These are phyloP conservation scores for Plectosphaerella plurivora DNA, from an alignment of 2,329 filamentous ascomycete species.

Conservation along the genomic window DNA sequence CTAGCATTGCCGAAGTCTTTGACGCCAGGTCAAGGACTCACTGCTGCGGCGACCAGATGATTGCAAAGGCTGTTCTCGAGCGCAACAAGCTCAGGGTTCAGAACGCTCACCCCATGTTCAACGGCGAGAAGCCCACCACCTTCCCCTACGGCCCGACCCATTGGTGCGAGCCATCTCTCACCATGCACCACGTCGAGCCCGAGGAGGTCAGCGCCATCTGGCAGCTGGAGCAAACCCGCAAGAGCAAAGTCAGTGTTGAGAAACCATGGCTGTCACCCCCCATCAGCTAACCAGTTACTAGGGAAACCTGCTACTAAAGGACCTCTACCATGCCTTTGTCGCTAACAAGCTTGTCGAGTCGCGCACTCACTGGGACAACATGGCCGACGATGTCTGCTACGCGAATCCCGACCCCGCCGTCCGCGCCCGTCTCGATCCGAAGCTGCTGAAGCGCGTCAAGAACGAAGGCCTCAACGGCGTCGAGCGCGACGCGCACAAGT, in stretches of 20 bases:
- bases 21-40: constrained; percentile 37
- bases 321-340: constrained; percentile 46
- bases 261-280: too few species aligned
- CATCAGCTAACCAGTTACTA: not conserved
- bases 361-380: constrained; percentile 49
- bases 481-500: constrained; percentile 40
- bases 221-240: constrained; percentile 47
- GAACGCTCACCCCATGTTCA: constrained; percentile 47
- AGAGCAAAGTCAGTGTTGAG: constrained; percentile 29
- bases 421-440: constrained; percentile 25
- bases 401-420: constrained; percentile 30
- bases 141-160: constrained; percentile 42
- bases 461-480: constrained; percentile 29
- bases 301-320: constrained; percentile 37
- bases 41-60: constrained; percentile 49
- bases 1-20: constrained; percentile 38
- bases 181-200: constrained; percentile 51
- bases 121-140: constrained; percentile 49
- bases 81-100: constrained; percentile 35
- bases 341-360: constrained; percentile 33
- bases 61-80: constrained; percentile 43
- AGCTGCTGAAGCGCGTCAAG: constrained; percentile 28
- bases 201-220: constrained; percentile 48
- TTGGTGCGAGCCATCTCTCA: constrained; percentile 54
- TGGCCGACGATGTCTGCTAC: constrained; percentile 43